Percentiles rank a stretch among this genome's conserved stretches.
Conservation (phyloP, 768 basidiomycete genomes). For the Polyporus arcularius region DNA sequence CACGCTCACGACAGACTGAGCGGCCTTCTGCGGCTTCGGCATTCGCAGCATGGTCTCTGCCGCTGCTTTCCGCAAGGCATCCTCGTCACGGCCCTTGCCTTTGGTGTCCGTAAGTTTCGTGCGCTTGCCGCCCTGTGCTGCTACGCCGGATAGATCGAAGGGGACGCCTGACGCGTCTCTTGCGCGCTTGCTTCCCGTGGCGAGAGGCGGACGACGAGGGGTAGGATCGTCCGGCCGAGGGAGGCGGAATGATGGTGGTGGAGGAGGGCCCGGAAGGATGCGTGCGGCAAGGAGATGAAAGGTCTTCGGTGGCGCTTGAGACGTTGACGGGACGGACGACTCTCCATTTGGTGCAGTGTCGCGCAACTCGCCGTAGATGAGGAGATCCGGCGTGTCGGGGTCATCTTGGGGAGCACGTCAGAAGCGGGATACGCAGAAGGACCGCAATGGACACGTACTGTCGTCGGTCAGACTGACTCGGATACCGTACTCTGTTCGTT, state of each 20-base stretch:
- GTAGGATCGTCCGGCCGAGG: conserved; percentile 81
- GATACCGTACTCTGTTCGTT: conserved; percentile 56
- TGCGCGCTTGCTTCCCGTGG: conserved; percentile 26
- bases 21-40: conserved; percentile 29
- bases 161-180: conserved; percentile 22
- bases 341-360: conserved; percentile 1
- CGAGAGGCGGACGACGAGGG: conserved; percentile 63
- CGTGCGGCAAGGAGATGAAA: conserved; percentile 59
- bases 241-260: conserved; percentile 35
- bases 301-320: conserved; percentile 21
- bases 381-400: conserved; percentile 68
- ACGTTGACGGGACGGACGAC: conserved; percentile 25
- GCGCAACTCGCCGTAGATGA: conserved; percentile 50
- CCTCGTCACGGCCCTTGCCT: conserved; percentile 28
- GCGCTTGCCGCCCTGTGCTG: conserved; percentile 27
- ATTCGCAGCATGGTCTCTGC: conserved; percentile 40
- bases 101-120: conserved; percentile 11
- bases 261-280: conserved; percentile 46
- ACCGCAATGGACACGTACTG: conserved; percentile 41
- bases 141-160: background rate
- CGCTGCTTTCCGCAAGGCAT: conserved; percentile 34
- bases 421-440: background rate
- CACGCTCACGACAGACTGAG: conserved; percentile 17
- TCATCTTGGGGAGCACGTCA: conserved; percentile 44
- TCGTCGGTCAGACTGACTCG: conserved; percentile 72